These are phyloP conservation scores for Ogataea sp. DNA, from an alignment of 805 yeast genomes.

Conservation along the genomic window DNA sequence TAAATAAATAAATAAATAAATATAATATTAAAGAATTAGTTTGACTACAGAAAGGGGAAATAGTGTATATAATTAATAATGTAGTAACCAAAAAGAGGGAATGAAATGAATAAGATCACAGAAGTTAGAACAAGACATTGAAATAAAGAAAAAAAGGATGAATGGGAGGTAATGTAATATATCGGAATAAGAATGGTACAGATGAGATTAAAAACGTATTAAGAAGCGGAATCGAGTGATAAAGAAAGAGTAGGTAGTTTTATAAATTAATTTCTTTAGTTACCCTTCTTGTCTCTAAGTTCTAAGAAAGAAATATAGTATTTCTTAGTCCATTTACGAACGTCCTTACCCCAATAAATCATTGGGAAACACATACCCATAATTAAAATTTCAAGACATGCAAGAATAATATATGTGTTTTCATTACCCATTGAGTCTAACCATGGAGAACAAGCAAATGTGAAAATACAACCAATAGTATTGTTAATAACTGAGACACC, in stretches of 20 bases:
- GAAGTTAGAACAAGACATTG: too few relatives aligned
- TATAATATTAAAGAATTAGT: too few relatives aligned
- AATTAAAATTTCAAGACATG: constrained; percentile 50
- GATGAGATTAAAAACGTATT: neutral
- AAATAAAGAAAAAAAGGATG: too few relatives aligned
- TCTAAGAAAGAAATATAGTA: constrained; percentile 48
- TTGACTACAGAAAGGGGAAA: too few relatives aligned
- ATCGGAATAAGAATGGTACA: too few relatives aligned
- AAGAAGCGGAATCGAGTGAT: neutral
- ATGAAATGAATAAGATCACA: too few relatives aligned
- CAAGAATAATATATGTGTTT: constrained; percentile 52
- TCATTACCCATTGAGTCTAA: constrained; percentile 47
- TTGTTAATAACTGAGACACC: constrained; percentile 62
- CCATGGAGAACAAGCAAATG: constrained; percentile 59
- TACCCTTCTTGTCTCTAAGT: constrained; percentile 35
- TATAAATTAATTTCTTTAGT: neutral
- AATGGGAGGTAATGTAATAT: too few relatives aligned
- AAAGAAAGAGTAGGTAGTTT: neutral
- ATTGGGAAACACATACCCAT: constrained; percentile 49
- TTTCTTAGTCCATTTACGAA: constrained; percentile 49
- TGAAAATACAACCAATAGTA: constrained; percentile 56
- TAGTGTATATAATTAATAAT: too few relatives aligned
- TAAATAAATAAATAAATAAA: neutral
- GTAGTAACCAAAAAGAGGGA: too few relatives aligned
- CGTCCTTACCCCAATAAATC: constrained; percentile 49